Evolutionary conservation across 2,329 filamentous ascomycete genomes (phyloP), one percentile per base, ranked within the genome.

Genomic region (Macrophomina tecta): DNA sequence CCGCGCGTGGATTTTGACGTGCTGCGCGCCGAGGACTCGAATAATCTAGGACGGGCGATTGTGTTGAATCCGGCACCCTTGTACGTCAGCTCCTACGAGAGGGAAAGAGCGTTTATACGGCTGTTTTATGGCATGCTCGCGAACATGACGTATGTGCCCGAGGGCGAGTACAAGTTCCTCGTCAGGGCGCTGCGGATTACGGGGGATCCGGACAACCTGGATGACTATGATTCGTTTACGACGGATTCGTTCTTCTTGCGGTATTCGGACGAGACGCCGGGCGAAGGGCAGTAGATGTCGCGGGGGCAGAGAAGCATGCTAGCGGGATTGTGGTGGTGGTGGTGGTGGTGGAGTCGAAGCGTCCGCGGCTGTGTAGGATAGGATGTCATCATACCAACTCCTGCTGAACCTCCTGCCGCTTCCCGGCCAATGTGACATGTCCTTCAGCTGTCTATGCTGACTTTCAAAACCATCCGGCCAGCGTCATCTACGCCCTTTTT

Each of bases 171-270:
- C 12, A 45, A 60, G 2, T 60, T 60, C 16, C n/a, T 45, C n/a
- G 28, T 60, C 38, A 18, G n/a, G 36, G 55, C 55, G 38, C 23
- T 45, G 8, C 8, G 55, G 55, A 40, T 60, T 28, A 45, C 38
- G 18, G 55, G 55, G 1, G 30, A 60, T 11, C 55, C 55, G 23
- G 28, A 45, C 6, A 45, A 45, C 9, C 5, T 30, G 55, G 55
- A 28, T 7, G 55, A 60, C 30, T 60, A 60, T 11, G 55, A 60
- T 14, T 45, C 36, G 18, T 30, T 60, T 5, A 45, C 55, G 55
- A 60, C 55, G 38, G 55, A 46, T 45, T 18, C 55, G n/a, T 60
- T 60, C n/a, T 14, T 45, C 18, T n/a, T 60, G n/a, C 23, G 42
- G 38, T 60, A 60, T 42, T 8, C 36, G 3, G 3, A 23, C 23